Percentiles rank a stretch among this genome's conserved stretches.
These are phyloP conservation scores for Posidonia australis DNA, from an alignment of 106 monocot species.

Conservation along the genomic window DNA sequence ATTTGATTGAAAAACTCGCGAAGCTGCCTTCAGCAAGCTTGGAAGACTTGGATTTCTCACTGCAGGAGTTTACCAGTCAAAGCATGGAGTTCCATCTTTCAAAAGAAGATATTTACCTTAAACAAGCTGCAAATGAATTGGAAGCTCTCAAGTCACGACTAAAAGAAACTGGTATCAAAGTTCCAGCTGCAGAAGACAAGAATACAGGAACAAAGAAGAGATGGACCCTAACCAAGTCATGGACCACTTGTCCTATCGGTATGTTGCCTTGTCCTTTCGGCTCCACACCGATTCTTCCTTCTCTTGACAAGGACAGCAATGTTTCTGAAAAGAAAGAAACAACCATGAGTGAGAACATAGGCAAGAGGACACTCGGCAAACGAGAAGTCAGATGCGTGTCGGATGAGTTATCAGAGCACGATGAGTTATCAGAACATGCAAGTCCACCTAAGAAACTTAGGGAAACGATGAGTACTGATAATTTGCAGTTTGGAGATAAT, in stretches of 20 bases:
- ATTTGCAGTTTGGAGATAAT: not conserved
- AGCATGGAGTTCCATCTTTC: conserved; percentile 13
- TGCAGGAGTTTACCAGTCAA: not conserved
- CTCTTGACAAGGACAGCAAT: conserved; percentile 23
- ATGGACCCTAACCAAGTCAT: conserved; percentile 61
- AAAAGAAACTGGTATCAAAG: not conserved
- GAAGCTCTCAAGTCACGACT: conserved; percentile 23
- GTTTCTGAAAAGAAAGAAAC: not conserved
- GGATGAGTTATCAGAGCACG: conserved; percentile 8
- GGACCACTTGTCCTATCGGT: conserved; percentile 76
- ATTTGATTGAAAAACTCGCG: conserved; percentile 34
- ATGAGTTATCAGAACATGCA: conserved; percentile 9
- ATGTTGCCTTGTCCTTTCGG: conserved; percentile 66
- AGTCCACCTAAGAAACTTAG: conserved; percentile 23
- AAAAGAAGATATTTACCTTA: conserved; percentile 32
- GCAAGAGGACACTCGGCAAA: conserved; percentile 4
- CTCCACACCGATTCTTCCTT: conserved; percentile 41
- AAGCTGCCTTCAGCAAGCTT: conserved; percentile 25
- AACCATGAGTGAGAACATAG: not conserved
- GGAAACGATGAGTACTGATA: conserved; percentile 3
- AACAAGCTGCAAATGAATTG: conserved; percentile 38
- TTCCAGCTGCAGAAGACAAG: not conserved
- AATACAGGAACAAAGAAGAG: conserved; percentile 8
- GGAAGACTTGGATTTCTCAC: conserved; percentile 3
- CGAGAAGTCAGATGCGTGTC: conserved; percentile 1